Conservation (phyloP, 2,329 filamentous ascomycete genomes). For the Clonostachys chloroleuca region DNA sequence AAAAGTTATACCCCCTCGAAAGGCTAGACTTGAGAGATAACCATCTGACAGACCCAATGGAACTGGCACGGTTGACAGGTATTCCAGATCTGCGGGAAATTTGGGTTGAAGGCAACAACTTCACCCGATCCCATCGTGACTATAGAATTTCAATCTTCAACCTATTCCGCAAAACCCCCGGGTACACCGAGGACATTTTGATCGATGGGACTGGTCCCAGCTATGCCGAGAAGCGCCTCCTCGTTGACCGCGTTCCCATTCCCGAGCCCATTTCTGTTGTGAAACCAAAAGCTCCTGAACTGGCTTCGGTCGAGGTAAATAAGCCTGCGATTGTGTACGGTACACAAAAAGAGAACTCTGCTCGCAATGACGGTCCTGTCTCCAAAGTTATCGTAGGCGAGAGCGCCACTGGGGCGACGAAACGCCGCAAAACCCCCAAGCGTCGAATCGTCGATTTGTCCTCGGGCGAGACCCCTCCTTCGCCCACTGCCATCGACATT, state of each 20-base stretch:
- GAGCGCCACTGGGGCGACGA: conserved; percentile 51
- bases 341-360: conserved; percentile 40
- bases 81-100: conserved; percentile 91
- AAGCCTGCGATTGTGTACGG: conserved; percentile 60
- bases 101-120: conserved; percentile 89
- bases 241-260: conserved; percentile 78
- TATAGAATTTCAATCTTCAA: conserved; percentile 95
- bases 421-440: conserved; percentile 56
- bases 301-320: conserved; percentile 60
- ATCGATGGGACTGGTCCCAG: conserved; percentile 81
- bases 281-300: conserved; percentile 60
- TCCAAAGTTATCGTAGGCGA: conserved; percentile 53
- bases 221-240: conserved; percentile 79
- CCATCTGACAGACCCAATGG: conserved; percentile 81
- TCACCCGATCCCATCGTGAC: conserved; percentile 78
- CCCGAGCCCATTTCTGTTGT: conserved; percentile 74
- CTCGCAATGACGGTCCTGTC: conserved; percentile 55
- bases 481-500: conserved; percentile 20
- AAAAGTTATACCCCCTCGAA: conserved; percentile 84
- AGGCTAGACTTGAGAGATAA: conserved; percentile 91
- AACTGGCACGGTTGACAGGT: conserved; percentile 82
- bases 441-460: conserved; percentile 62
- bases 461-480: conserved; percentile 36
- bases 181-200: conserved; percentile 84
- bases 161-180: conserved; percentile 83